Conservation (phyloP, 176 grass and related monocot genomes). For the maize (Zea mays) region Zm-B73-REFERENCE-NAM-5.0 NC_050101.1:154489001-154489500, state of each 20-base stretch:
- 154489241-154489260: background rate
- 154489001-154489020: constrained; percentile 81
- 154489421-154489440: too few relatives aligned
- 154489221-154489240: constrained; percentile 2
- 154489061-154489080: constrained; percentile 27
- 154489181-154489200: background rate
- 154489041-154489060: constrained; percentile 77
- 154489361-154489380: too few relatives aligned
- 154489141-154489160: constrained; percentile 22
- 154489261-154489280: constrained; percentile 22
- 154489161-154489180: constrained; percentile 16
- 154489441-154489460: too few relatives aligned
- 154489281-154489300: background rate
- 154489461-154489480: too few relatives aligned
- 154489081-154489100: constrained; percentile 43
- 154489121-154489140: constrained; percentile 4
- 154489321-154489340: constrained; percentile 17
- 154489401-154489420: too few relatives aligned
- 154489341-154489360: background rate
- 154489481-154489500: too few relatives aligned
- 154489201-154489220: background rate
- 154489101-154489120: background rate
- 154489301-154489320: background rate
- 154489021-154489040: constrained; percentile 84
- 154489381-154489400: too few relatives aligned